Base-by-base conservation (phyloP, 164 flowering plant genomes). In the Dillenia turbinata region DNA sequence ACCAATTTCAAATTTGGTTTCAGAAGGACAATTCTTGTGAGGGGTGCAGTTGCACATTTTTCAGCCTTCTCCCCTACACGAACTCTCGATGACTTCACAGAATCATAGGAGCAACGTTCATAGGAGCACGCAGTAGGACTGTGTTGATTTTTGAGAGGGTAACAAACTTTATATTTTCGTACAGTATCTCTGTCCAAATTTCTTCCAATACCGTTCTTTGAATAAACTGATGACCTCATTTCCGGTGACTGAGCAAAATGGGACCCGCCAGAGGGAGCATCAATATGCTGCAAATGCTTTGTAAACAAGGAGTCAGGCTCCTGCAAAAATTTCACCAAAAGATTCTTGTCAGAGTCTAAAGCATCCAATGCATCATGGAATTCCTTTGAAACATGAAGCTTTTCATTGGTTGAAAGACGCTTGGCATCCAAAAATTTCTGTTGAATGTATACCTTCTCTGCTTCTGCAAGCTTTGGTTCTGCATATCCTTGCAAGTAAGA, bases 1-100 rank as follows among this genome's bases (percentile, higher is more conserved):
- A 57, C 49, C 75, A 72, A 79, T 62, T 74, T 82, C 17, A 82
- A 55, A 51, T 85, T 83, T 54, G 99, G 99, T 70, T 91, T 94
- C 69, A 94, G 63, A 54, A 91, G 87, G 68, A 94, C 97, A 77
- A 94, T 94, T 73, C 78, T 73, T 58, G 89, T 90, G 13, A 91
- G 84, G 10, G 64, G 48, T 52, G 54, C 60, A 9, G 64, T 46
- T 52, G 55, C 60, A 50, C 61, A 59, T 10, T 68, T 10, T 45
- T 69, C 78, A 59, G 57, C 67, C 52, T 60, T 70, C 47, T 19
- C 72, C 14, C 62, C 72, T 11, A 46, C 43, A 44, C 26, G 68
- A 54, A 59, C 40, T 50, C 68, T 77, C 17, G 77, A 33, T 8
- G 62, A 65, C 52, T 75, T 76, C 12, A 53, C 63, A 40, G 79